Conservation (phyloP, 371 early-diverging fungal species). For the Mortierella sp. region DNA sequence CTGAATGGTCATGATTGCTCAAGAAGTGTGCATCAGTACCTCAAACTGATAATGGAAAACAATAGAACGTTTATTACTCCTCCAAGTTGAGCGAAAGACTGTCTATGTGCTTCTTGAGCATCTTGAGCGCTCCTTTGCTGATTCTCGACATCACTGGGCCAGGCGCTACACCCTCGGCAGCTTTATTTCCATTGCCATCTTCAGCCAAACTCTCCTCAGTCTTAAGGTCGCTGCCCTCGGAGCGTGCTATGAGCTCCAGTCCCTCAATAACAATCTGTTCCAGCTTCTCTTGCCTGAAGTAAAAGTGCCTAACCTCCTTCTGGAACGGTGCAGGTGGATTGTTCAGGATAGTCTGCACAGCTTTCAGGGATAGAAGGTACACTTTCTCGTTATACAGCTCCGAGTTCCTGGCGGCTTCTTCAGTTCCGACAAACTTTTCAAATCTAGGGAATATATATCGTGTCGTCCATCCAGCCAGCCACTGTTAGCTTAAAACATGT, state of each 20-base stretch:
- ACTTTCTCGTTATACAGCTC: conserved; percentile 63
- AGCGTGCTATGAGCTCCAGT: conserved; percentile 44
- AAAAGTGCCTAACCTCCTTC: conserved; percentile 45
- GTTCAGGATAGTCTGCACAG: conserved; percentile 50
- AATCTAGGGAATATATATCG: conserved; percentile 16
- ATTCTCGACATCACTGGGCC: conserved; percentile 17
- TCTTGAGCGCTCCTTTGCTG: conserved; percentile 52
- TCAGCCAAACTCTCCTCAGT: not conserved
- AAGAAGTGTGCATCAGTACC: too few relatives aligned
- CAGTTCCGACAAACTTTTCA: conserved; percentile 59
- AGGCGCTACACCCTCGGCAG: not conserved
- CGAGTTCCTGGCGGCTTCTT: conserved; percentile 57
- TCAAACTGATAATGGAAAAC: too few relatives aligned
- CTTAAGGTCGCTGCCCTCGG: conserved; percentile 26
- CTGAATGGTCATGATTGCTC: too few relatives aligned
- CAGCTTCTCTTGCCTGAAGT: conserved; percentile 30
- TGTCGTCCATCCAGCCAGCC: too few relatives aligned
- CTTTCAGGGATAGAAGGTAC: conserved; percentile 58
- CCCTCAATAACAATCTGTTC: conserved; percentile 53
- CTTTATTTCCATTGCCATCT: not conserved
- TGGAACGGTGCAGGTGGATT: conserved; percentile 45
- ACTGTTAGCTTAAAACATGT: too few relatives aligned
- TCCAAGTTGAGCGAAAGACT: conserved; percentile 35
- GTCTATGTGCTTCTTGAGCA: conserved; percentile 55
- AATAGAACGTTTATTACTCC: too few relatives aligned